Percentiles rank a stretch among this genome's conserved stretches.
These are phyloP conservation scores for Rhodamnia argentea DNA, from an alignment of 345 rosid genomes.

Conservation along the genomic window DNA sequence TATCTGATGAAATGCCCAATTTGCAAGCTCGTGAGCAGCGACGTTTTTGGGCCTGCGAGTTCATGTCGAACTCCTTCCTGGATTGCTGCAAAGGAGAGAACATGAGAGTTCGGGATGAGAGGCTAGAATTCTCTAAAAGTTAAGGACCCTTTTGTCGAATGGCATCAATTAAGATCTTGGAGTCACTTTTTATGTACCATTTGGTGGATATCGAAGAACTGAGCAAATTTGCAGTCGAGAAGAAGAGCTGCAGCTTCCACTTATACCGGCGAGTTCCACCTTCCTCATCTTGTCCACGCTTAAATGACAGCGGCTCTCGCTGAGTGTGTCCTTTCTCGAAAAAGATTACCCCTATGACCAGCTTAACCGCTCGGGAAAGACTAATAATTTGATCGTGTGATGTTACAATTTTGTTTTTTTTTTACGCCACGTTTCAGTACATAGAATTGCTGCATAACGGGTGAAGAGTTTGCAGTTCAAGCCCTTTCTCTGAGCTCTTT, in stretches of 20 bases:
- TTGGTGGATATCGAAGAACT: neutral
- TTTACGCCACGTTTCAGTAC: neutral
- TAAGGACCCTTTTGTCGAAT: neutral
- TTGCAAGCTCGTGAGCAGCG: neutral
- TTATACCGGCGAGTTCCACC: neutral
- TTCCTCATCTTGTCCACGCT: neutral
- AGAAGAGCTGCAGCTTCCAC: neutral
- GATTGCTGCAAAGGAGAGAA: neutral
- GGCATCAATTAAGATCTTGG: neutral
- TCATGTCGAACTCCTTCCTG: neutral
- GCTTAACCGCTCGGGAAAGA: neutral
- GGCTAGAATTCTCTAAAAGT: neutral
- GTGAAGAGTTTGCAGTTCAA: neutral
- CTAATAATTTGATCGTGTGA: neutral
- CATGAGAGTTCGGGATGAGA: neutral
- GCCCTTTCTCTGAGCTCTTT: neutral
- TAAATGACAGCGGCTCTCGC: neutral
- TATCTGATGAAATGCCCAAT: neutral
- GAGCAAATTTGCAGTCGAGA: neutral
- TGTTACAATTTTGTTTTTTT: neutral
- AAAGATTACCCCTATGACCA: neutral
- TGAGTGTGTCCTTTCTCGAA: neutral
- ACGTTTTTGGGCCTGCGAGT: neutral
- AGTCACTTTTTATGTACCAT: neutral
- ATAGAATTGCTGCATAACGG: neutral